Evolutionary conservation across 169 alveolate species (phyloP), one percentile per base, ranked within the genome.

Genomic region (Eimeria sp.): DNA sequence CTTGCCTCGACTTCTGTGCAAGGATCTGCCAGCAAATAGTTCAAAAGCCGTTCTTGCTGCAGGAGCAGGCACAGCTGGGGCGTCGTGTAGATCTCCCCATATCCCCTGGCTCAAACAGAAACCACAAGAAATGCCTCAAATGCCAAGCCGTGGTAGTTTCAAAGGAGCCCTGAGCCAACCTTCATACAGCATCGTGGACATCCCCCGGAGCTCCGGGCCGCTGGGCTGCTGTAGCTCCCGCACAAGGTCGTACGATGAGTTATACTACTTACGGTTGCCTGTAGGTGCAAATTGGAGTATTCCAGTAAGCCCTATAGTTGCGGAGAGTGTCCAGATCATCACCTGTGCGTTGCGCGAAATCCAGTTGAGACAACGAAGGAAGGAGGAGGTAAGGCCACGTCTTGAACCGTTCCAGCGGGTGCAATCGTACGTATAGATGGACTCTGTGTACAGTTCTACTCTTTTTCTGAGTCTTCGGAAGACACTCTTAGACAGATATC

Each of bases 61-160:
- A 58, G 80, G 43, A 86, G 70, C 72, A 86, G 93, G 20, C 93
- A 86, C 63, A 86, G 80, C 58, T 86, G 93, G 51, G 93, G 93
- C 18, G 80, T 63, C 27, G 93, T 86, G 22, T 49, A 86, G 11
- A 86, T 57, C 80, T 86, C 93, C 34, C 93, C 93, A 63, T 86
- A 86, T 5, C 76, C 93, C 10, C 82, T 86, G 93, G 43, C 25
- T 73, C 91, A 78, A 47, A 43, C 67, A 22, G 22, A 10, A 16
- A 49, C 58, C 47, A n/a, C 40, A 49, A n/a, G 45, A 78, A 78
- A 78, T 13, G 54, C 43, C 82, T 72, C 82, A n/a, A 10, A 30
- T 34, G 54, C 5, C 82, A 30, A 72, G n/a, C 5, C 40, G 14
- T 14, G 13, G 27, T 14, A 14, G 54, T 4, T 40, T 6, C 82